These are phyloP conservation scores for Boletellus ananas DNA, from an alignment of 768 basidiomycete species.

Conservation along the genomic window DNA sequence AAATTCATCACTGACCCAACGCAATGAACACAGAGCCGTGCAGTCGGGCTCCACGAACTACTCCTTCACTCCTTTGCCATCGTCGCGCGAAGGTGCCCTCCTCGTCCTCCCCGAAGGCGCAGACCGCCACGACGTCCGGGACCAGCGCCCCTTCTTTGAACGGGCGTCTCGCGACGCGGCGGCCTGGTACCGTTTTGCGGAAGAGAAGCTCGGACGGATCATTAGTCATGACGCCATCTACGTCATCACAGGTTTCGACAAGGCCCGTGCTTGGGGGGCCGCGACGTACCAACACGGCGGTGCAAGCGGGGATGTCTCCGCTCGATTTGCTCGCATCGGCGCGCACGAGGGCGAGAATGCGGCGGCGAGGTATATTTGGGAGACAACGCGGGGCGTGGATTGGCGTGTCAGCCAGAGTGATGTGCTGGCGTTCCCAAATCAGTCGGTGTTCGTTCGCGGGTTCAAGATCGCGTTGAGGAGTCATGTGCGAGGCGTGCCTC, in stretches of 20 bases:
- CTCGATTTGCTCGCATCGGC: conserved; percentile 12
- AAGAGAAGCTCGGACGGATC: conserved; percentile 23
- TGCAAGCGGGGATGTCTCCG: conserved; percentile 2
- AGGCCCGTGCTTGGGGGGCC: conserved; percentile 29
- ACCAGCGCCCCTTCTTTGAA: conserved; percentile 23
- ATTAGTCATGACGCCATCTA: conserved; percentile 33
- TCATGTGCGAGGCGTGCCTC: conserved; percentile 11
- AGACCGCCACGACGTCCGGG: conserved; percentile 22
- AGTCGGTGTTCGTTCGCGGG: conserved; percentile 29
- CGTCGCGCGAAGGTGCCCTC: conserved; percentile 29
- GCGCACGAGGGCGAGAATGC: conserved; percentile 3
- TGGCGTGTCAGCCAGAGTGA: conserved; percentile 19
- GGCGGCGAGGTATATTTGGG: conserved; percentile 15
- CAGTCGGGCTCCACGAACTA: conserved; percentile 1
- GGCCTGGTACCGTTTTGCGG: conserved; percentile 32
- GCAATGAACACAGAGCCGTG: neutral
- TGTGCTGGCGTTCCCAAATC: conserved; percentile 15
- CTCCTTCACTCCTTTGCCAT: conserved; percentile 16
- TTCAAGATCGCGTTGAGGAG: conserved; percentile 29
- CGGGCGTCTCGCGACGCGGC: conserved; percentile 25
- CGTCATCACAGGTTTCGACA: conserved; percentile 29
- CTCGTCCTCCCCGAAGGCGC: conserved; percentile 35
- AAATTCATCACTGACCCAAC: no score
- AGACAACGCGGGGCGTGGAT: conserved; percentile 15
- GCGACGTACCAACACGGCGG: conserved; percentile 19